These are phyloP conservation scores for Lentinula sp. DNA, from an alignment of 768 basidiomycete species.

Conservation along the genomic window DNA sequence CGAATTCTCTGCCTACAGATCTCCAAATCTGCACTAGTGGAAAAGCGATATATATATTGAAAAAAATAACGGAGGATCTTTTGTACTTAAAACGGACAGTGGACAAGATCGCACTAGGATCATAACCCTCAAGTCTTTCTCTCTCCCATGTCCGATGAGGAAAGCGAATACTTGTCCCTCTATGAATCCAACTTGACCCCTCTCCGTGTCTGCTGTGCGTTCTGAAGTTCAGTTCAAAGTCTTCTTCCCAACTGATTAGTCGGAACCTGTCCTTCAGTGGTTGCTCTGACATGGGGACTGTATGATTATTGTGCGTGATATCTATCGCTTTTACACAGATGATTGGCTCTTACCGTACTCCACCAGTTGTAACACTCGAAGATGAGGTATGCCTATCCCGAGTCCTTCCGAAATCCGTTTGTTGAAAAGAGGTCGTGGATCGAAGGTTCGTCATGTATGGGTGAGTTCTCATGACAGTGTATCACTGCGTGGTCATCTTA, in stretches of 20 bases:
- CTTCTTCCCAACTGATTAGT: neutral
- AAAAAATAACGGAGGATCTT: neutral
- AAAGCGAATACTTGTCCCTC: conserved; percentile 6
- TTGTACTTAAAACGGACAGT: neutral
- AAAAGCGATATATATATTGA: neutral
- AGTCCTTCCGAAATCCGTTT: neutral
- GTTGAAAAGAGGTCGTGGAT: neutral
- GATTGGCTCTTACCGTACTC: neutral
- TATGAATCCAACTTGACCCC: conserved; percentile 14
- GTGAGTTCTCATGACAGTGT: conserved; percentile 13
- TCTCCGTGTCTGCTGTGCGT: conserved; percentile 15
- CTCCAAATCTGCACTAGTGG: neutral
- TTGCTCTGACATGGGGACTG: conserved; percentile 29
- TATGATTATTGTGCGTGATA: conserved; percentile 27
- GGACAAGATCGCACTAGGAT: too few species aligned
- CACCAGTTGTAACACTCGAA: conserved; percentile 25
- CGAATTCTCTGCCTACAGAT: neutral
- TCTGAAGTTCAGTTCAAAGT: neutral
- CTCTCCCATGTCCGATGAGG: neutral
- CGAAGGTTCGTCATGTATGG: conserved; percentile 33
- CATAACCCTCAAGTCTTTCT: neutral
- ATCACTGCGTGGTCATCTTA: neutral
- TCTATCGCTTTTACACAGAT: neutral
- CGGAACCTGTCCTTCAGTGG: conserved; percentile 14
- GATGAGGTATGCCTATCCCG: conserved; percentile 19